Conservation (phyloP, 768 basidiomycete genomes). For the Tulasnella sp. region DNA sequence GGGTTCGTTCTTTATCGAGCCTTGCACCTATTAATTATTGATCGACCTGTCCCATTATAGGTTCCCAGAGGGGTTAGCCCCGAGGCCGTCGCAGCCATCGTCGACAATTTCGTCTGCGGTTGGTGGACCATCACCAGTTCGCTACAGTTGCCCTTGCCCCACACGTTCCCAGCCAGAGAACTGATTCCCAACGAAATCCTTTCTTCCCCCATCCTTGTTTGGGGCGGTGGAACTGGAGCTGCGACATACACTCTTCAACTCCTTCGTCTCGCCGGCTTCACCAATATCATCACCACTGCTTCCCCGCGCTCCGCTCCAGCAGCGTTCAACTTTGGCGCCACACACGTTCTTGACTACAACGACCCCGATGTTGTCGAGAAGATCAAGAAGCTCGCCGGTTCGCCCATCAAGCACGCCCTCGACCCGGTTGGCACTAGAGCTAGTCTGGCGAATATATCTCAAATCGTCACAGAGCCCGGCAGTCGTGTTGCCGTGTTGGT, state of each 20-base stretch:
- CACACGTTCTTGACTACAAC: slow-evolving; percentile 33
- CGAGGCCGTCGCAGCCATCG: slow-evolving; percentile 31
- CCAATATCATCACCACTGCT: slow-evolving; percentile 33
- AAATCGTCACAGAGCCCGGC: slow-evolving; percentile 28
- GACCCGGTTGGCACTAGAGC: slow-evolving; percentile 32
- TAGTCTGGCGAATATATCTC: slow-evolving; percentile 30
- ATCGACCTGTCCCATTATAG: slow-evolving; percentile 22
- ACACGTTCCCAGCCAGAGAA: slow-evolving; percentile 25
- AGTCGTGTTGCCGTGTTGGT: slow-evolving; percentile 35
- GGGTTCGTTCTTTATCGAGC: slow-evolving; percentile 25
- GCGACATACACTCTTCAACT: slow-evolving; percentile 33
- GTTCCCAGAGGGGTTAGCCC: slow-evolving; percentile 33
- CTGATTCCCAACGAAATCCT: slow-evolving; percentile 24
- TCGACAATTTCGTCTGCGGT: slow-evolving; percentile 34
- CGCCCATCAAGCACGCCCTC: slow-evolving; percentile 27
- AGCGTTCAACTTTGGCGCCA: slow-evolving; percentile 33
- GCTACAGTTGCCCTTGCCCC: slow-evolving; percentile 28
- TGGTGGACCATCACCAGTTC: slow-evolving; percentile 32
- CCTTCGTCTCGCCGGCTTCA: slow-evolving; percentile 35
- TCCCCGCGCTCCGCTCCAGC: slow-evolving; percentile 31
- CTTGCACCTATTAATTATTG: slow-evolving; percentile 7
- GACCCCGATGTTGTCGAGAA: slow-evolving; percentile 29
- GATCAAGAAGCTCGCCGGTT: slow-evolving; percentile 28
- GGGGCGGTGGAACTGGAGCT: slow-evolving; percentile 34
- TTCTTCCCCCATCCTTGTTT: slow-evolving; percentile 32